Percentiles rank a stretch among this genome's conserved stretches.
These are phyloP conservation scores for Spathaspora passalidarum DNA, from an alignment of 805 yeast genomes.

Conservation along the genomic window DNA sequence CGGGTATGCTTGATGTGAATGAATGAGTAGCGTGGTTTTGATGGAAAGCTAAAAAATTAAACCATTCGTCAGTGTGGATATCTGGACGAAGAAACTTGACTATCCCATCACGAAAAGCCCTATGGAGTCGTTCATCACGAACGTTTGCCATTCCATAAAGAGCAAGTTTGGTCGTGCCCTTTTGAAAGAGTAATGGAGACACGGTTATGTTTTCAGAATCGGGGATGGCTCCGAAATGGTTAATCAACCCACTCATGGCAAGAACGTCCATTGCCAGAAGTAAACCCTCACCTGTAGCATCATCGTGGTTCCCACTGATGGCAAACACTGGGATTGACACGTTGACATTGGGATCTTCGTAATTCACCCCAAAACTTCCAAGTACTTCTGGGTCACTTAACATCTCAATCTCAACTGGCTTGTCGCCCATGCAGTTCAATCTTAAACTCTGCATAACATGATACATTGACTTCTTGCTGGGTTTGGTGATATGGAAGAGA, in stretches of 20 bases:
- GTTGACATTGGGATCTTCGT: constrained; percentile 87
- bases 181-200: constrained; percentile 74
- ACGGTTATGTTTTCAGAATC: constrained; percentile 74
- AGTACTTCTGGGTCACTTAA: constrained; percentile 73
- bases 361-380: constrained; percentile 71
- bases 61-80: constrained; percentile 63
- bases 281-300: constrained; percentile 83
- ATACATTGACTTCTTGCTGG: constrained; percentile 80
- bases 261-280: constrained; percentile 84
- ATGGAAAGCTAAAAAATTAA: constrained; percentile 81
- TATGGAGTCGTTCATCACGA: constrained; percentile 81
- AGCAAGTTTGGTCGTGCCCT: constrained; percentile 80
- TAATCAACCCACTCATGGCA: constrained; percentile 76
- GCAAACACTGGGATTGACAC: constrained; percentile 88
- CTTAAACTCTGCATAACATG: constrained; percentile 76
- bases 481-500: constrained; percentile 85
- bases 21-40: constrained; percentile 87
- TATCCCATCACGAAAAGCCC: constrained; percentile 76
- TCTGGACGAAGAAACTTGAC: constrained; percentile 77
- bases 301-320: constrained; percentile 95
- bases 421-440: constrained; percentile 73
- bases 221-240: constrained; percentile 82
- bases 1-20: constrained; percentile 81
- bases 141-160: constrained; percentile 87
- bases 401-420: constrained; percentile 81